Percentiles rank a stretch among this genome's conserved stretches.
Conservation (phyloP, 2,329 filamentous ascomycete species). For the Bipolaris zeicola region DNA sequence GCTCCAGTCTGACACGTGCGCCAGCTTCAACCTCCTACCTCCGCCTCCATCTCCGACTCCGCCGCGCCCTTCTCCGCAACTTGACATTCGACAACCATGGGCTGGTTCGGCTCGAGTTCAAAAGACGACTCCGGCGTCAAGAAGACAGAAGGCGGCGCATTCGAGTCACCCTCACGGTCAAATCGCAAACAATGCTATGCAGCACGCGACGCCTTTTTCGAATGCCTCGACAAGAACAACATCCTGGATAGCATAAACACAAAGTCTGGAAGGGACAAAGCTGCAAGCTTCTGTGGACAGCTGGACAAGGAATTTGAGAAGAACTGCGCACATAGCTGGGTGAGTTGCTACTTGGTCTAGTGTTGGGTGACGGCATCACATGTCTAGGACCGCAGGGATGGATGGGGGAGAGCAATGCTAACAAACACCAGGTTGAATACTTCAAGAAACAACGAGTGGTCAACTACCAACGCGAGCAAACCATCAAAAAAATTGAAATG, state of each 20-base stretch:
- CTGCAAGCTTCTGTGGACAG: constrained; percentile 61
- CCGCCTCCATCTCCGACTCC: background rate
- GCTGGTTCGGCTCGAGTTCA: constrained; percentile 56
- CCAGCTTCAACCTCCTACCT: constrained; percentile 8
- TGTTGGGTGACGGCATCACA: background rate
- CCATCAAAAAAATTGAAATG: constrained; percentile 54
- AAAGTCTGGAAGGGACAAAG: constrained; percentile 57
- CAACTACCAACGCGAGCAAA: constrained; percentile 83
- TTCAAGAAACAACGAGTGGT: constrained; percentile 97
- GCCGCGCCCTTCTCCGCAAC: constrained; percentile 13
- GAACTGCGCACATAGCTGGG: constrained; percentile 90
- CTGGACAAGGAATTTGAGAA: constrained; percentile 74
- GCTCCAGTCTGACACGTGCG: constrained; percentile 7
- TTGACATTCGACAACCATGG: constrained; percentile 53
- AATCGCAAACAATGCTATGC: constrained; percentile 89
- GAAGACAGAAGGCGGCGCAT: constrained; percentile 58
- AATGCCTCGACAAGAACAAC: constrained; percentile 79
- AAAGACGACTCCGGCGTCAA: constrained; percentile 42
- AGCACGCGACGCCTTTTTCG: constrained; percentile 84
- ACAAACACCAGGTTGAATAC: constrained; percentile 75
- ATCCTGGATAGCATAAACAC: constrained; percentile 75
- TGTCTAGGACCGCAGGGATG: background rate
- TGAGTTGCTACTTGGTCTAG: constrained; percentile 53
- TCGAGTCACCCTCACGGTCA: constrained; percentile 80
- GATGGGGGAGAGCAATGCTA: constrained; percentile 3